Base-by-base conservation (phyloP, 768 basidiomycete genomes). In the Serendipita indica region DNA sequence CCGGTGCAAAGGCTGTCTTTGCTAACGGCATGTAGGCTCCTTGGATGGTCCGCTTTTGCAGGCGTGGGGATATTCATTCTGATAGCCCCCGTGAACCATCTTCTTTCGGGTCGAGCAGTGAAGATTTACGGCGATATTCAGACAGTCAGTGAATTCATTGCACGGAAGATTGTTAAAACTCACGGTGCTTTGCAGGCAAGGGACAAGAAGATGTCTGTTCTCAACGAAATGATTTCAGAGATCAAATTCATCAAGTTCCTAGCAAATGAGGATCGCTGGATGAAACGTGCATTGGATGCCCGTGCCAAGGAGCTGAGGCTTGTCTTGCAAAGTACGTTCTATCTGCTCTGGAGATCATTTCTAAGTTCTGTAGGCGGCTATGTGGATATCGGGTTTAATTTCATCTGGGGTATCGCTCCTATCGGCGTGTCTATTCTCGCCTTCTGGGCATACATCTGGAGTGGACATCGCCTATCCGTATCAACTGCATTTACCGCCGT, bases 221-320 rank as follows among this genome's bases (percentile, higher is more conserved):
- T 89, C 62, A 88, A 81, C 61, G 88, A 92, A 67, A 70, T 90
- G 20, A 83, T 90, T 61, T 77, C 78, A 22, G 80, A 80, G 78
- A 71, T 83, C 59, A 84, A 84, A 68, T 84, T 86, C 65, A 82
- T 86, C 73, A 86, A 88, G 68, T 86, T 88, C 73, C 88, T 88
- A 61, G 85, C 85, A 1, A 88, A 86, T 77, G 84, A 86, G 63
- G 76, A 82, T 39, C 76, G 78, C 12, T 89, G 89, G 88, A 84
- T 86, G 39, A 69, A 76, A 27, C 75, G 80, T 12, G 81, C 76
- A 0, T 65, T 81, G 59, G 80, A 82, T 39, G 79, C 84, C 1
- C 74, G 90, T 61, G 75, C 76, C 39, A 70, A 70, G 13, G 91
- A 93, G 71, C 75, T 92, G 70, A 70, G 75, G 83, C 76, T 90